Percentiles rank a stretch among this genome's conserved stretches.
Conservation (phyloP, 805 yeast species). For the Osmozyma mogii region DNA sequence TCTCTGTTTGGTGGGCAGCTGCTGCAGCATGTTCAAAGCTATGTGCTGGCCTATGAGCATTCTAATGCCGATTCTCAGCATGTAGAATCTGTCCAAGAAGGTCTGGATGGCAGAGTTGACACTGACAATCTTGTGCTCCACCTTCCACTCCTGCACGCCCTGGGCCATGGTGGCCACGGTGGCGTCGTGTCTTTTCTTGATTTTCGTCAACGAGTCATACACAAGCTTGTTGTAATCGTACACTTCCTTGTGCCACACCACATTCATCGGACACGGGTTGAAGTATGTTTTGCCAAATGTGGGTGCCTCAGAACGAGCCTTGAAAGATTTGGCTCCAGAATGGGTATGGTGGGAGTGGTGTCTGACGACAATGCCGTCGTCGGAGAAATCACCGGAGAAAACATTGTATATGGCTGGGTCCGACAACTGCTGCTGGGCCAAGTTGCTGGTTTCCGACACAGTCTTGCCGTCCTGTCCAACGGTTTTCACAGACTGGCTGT, state of each 20-base stretch:
- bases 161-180: conserved; percentile 89
- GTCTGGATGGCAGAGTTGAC: conserved; percentile 71
- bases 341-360: conserved; percentile 14
- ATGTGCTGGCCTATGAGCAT: conserved; percentile 94
- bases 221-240: conserved; percentile 63
- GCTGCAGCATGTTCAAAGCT: conserved; percentile 66
- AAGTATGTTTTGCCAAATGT: conserved; percentile 40
- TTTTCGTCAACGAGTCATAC: conserved; percentile 55
- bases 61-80: conserved; percentile 86
- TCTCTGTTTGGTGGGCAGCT: conserved; percentile 32
- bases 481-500: background rate
- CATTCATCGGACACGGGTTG: conserved; percentile 46
- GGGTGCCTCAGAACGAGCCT: conserved; percentile 24
- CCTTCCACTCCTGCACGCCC: conserved; percentile 89
- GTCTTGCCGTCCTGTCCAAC: conserved; percentile 4
- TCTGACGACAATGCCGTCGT: conserved; percentile 43
- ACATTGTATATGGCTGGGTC: conserved; percentile 34
- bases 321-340: too few species aligned
- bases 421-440: conserved; percentile 20
- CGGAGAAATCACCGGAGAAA: conserved; percentile 34
- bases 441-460: conserved; percentile 14
- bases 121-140: conserved; percentile 34
- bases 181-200: conserved; percentile 83
- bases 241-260: conserved; percentile 67
- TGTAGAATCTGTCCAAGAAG: conserved; percentile 78